Evolutionary conservation across 23 red algal genomes (phyloP), one percentile per base, ranked within the genome.

Genomic region (Gracilaria domingensis): DNA sequence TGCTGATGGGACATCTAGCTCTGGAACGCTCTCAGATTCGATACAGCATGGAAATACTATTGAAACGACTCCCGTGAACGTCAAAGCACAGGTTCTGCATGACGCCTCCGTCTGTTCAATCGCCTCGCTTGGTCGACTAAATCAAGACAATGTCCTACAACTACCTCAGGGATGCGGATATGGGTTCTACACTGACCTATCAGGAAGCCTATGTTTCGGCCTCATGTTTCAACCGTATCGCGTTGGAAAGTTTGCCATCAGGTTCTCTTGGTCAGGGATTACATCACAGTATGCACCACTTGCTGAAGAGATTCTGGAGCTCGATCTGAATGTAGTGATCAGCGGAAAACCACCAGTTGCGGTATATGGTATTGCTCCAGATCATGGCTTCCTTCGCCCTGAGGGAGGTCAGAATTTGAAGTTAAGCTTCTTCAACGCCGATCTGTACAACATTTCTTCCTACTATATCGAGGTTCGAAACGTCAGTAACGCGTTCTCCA

Each of bases 141-240:
- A 53, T 53, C 24, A 66, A 47, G 73, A 74, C 8, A 65, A 47
- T 8, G 13, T 24, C 20, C 21, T 84, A 24, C 57, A 62, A 59
- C 77, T 92, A 35, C 23, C 89, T 24, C 35, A 72, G 0, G 89
- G 77, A 55, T 92, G 89, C 57, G 89, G 89, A n/a, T 92, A 84
- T 75, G 89, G 89, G 26, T 92, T 92, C 18, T 92, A 83, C 35
- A 73, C 17, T 12, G 80, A 75, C 74, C 30, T 65, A 1, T 92
- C 80, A 40, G 80, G 67, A 29, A 72, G 45, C 32, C 47, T 83
- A 12, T 84, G 61, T 49, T 92, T 92, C 42, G 89, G 89, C 0
- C 48, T 92, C 62, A 59, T 74, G 35, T 92, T 84, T 65, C 42
- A 45, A 36, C 80, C 89, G 0, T 92, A 92, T 67, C 59, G 89